Percentiles rank a stretch among this genome's conserved stretches.
Conservation (phyloP, 352 stramenopile species). For the Globisporangium echinulatum region DNA sequence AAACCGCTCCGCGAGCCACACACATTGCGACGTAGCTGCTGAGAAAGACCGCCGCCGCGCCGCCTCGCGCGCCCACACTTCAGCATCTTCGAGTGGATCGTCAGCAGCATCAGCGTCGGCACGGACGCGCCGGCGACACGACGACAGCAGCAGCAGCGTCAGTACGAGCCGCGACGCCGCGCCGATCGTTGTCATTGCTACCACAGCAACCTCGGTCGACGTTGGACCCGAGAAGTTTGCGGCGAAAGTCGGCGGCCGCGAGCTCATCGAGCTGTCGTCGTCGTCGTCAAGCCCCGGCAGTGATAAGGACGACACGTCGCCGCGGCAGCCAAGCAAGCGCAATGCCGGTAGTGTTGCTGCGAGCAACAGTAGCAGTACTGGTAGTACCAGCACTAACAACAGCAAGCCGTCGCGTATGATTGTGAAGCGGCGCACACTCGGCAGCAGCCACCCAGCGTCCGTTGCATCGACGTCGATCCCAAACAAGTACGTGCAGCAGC, state of each 20-base stretch:
- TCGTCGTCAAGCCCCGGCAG: conserved; percentile 38
- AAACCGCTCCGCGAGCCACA: conserved; percentile 5
- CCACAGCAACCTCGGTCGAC: conserved; percentile 8
- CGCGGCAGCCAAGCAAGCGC: conserved; percentile 6
- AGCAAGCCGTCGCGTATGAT: conserved; percentile 48
- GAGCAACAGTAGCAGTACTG: not conserved
- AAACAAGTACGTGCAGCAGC: conserved; percentile 15
- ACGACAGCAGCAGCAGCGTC: not conserved
- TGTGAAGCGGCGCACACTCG: conserved; percentile 28
- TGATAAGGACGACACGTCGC: conserved; percentile 36
- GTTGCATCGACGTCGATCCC: conserved; percentile 11
- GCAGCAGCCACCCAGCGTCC: conserved; percentile 18
- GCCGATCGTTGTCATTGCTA: not conserved
- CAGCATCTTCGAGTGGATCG: conserved; percentile 5
- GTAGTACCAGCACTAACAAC: conserved; percentile 14
- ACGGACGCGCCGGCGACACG: conserved; percentile 1
- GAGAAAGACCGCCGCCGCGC: conserved; percentile 9
- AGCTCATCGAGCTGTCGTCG: conserved; percentile 26
- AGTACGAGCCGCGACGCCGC: conserved; percentile 10
- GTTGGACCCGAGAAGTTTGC: conserved; percentile 41
- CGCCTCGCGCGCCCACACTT: conserved; percentile 9
- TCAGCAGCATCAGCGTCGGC: not conserved
- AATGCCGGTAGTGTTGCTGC: not conserved
- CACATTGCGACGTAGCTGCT: not conserved
- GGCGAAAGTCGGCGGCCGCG: conserved; percentile 25